These are phyloP conservation scores for Zoysia pacifica DNA, from an alignment of 176 grass and related monocot species.

Conservation along the genomic window DNA sequence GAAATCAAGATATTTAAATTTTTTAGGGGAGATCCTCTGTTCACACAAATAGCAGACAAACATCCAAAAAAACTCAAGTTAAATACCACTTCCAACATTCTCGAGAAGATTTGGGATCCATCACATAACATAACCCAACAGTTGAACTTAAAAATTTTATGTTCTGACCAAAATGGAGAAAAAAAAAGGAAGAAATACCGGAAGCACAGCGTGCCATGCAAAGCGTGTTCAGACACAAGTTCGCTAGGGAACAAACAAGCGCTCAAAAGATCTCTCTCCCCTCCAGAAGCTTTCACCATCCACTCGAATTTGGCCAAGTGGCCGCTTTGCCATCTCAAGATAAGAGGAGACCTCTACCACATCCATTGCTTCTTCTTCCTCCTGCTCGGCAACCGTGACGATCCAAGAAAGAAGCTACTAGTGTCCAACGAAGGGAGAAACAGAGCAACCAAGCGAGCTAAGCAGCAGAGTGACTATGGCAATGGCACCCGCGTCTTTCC, in stretches of 20 bases:
- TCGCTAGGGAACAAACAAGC: constrained; percentile 17
- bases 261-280: constrained; percentile 45
- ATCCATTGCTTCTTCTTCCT: not conserved
- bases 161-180: not conserved
- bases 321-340: constrained; percentile 52
- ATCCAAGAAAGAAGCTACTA: not conserved
- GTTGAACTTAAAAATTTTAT: not conserved
- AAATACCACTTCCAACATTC: not conserved
- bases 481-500: constrained; percentile 14
- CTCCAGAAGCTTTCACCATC: constrained; percentile 55
- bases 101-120: not conserved
- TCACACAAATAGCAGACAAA: not conserved
- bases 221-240: not conserved
- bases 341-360: constrained; percentile 37
- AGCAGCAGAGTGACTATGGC: not conserved
- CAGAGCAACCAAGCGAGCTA: not conserved
- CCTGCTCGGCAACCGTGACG: not conserved
- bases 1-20: no score
- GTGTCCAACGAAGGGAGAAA: not conserved
- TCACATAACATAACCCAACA: not conserved
- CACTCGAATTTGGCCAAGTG: constrained; percentile 64
- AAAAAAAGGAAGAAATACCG: not conserved
- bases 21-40: not conserved
- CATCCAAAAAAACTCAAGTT: not conserved
- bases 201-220: not conserved